These are phyloP conservation scores for Leishmania gerbilli DNA, from an alignment of 208 protist genomes.

Conservation along the genomic window DNA sequence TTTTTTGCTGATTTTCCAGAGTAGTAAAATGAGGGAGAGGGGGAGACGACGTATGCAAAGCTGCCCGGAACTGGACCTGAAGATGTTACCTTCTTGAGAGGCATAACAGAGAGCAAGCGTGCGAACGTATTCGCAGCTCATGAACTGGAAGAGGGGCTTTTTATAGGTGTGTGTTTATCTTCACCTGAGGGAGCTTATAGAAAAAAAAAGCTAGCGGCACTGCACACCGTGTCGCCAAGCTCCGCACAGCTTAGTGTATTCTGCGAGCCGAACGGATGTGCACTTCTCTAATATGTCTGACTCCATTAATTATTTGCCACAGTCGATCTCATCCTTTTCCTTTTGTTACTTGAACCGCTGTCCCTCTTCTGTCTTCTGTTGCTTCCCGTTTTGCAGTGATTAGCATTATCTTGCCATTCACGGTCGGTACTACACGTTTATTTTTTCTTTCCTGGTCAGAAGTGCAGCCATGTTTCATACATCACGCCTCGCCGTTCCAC, in stretches of 20 bases:
- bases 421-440: neutral
- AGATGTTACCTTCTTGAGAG: neutral
- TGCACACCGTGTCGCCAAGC: neutral
- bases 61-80: neutral
- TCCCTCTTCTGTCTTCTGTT: neutral
- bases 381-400: neutral
- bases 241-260: neutral
- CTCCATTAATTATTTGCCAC: neutral
- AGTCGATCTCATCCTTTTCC: neutral
- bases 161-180: neutral
- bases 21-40: neutral
- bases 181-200: neutral
- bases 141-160: too few relatives aligned
- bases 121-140: neutral
- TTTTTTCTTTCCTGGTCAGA: neutral
- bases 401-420: neutral
- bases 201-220: neutral
- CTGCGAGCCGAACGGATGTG: neutral
- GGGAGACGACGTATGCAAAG: neutral
- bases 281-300: neutral
- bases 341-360: neutral
- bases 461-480: constrained; percentile 16
- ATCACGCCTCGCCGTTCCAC: neutral
- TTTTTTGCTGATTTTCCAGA: neutral
- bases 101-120: too few relatives aligned